Evolutionary conservation across 2,329 filamentous ascomycete species (phyloP), one percentile per base, ranked within the genome.

Genomic region (Exophiala sp.): DNA sequence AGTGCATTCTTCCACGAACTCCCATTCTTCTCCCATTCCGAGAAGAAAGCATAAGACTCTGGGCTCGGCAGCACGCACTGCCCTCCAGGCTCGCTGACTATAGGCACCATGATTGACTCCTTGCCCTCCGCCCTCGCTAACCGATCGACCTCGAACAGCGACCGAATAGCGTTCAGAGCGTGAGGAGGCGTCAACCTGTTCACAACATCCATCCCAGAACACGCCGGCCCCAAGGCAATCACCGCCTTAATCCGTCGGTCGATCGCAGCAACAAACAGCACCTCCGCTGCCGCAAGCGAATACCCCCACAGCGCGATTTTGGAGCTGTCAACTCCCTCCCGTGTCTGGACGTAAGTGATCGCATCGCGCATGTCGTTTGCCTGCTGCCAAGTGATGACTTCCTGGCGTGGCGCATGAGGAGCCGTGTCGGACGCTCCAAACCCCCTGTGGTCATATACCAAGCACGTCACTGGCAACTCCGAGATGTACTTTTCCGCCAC

Each of bases 201-300:
- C 46, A 69, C 66, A 52, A 67, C 71, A 20, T 58, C 57, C 56
- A 57, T 68, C 5, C 68, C 71, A 52, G 64, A 57, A 11, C 69
- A 64, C 9, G 58, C 63, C 14, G 69, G 67, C 6, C 65, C 66
- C 52, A 73, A 69, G 38, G 56, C 62, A 5, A 75, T 50, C 2
- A 74, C 71, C 5, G 65, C 69, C 54, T 73, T 73, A 20, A 75
- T 68, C 11, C 71, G 59, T 21, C 63, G 64, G 53, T 76, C 72
- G 2, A 66, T 61, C n/a, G 72, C 72, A n/a, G 64, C 71, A 38
- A 72, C 66, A 47, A 61, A 63, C 3, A 75, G 51, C 2, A 68
- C 68, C 63, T 73, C 65, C 10, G 69, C 71, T 11, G 69, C 71
- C 42, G 62, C 64, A 49, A 69, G 65, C 5, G 69, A 73, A 39